Conservation (phyloP, 257 asterid species). For the Lavandula angustifolia region DNA sequence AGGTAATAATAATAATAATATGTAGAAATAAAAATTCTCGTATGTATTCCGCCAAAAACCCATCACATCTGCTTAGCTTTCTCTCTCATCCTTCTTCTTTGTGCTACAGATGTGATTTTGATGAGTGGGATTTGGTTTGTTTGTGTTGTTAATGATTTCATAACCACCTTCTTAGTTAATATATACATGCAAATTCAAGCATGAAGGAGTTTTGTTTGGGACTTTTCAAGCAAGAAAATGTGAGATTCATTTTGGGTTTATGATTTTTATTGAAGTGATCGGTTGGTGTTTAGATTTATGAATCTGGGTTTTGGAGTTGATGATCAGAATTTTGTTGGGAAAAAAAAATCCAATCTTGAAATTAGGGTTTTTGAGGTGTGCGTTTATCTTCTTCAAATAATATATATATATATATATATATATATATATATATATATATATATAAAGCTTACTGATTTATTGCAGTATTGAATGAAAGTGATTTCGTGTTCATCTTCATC, state of each 20-base stretch:
- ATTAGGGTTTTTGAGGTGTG: constrained; percentile 44
- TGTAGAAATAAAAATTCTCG: not conserved
- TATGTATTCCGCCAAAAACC: not conserved
- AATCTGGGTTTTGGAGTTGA: constrained; percentile 16
- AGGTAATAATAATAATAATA: constrained; percentile 23
- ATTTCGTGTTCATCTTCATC: constrained; percentile 25
- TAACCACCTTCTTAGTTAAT: constrained; percentile 6
- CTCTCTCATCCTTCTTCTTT: no score
- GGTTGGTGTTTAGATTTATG: not conserved
- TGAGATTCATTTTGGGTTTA: not conserved
- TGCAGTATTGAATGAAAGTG: not conserved
- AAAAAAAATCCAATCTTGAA: not conserved
- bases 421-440: no score
- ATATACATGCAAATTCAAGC: constrained; percentile 31
- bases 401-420: not conserved
- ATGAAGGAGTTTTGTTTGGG: not conserved
- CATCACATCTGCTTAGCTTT: not conserved
- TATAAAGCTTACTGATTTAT: no score
- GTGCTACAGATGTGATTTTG: no score
- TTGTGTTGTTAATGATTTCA: not conserved
- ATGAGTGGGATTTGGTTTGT: not conserved
- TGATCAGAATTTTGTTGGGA: constrained; percentile 19
- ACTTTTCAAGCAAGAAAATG: not conserved
- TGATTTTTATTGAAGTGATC: not conserved
- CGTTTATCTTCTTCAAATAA: not conserved